Percentiles rank a stretch among this genome's conserved stretches.
These are phyloP conservation scores for Blastocladiella britannica DNA, from an alignment of 192 early-diverging fungal genomes.

Conservation along the genomic window DNA sequence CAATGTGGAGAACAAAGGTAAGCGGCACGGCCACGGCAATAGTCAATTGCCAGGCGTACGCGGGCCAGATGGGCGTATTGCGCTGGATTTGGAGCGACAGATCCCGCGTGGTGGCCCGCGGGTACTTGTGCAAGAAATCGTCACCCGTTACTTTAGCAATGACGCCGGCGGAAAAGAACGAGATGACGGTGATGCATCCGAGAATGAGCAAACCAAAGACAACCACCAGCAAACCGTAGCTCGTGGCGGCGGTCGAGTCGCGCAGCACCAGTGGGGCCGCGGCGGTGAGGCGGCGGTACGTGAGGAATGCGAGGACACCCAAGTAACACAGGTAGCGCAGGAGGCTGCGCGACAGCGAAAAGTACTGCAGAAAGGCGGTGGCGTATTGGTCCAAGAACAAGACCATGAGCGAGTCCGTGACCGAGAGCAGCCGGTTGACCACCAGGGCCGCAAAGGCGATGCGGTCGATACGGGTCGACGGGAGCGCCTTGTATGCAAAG, in stretches of 20 bases:
- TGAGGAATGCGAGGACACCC: background rate
- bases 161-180: background rate
- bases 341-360: background rate
- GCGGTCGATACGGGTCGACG: background rate
- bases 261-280: background rate
- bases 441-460: background rate
- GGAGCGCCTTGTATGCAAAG: background rate
- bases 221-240: background rate
- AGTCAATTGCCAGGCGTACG: background rate
- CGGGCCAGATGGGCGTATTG: background rate
- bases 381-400: background rate
- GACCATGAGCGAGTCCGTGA: background rate
- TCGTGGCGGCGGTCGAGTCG: background rate
- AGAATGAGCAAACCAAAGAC: background rate
- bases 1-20: background rate
- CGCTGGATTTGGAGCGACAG: background rate
- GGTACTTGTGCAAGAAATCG: background rate
- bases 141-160: background rate
- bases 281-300: background rate
- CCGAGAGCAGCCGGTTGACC: background rate
- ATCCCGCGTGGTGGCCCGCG: background rate
- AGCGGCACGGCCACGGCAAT: background rate
- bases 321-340: background rate
- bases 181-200: no score
- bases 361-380: background rate